These are phyloP conservation scores for Alternaria burnsii DNA, from an alignment of 2,329 filamentous ascomycete species.

Conservation along the genomic window DNA sequence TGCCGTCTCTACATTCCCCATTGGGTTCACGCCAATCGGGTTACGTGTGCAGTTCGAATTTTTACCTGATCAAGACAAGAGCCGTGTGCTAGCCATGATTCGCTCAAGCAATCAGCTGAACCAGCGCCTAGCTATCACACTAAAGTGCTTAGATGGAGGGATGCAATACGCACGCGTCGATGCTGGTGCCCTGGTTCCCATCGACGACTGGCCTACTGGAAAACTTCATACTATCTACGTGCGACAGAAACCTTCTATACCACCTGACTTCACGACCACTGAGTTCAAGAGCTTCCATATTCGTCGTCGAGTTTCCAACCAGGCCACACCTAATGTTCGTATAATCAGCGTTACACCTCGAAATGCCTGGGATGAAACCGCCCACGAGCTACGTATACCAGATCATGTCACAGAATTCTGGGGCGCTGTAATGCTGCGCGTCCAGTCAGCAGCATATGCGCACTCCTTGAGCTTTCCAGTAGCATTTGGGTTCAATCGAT, in stretches of 20 bases:
- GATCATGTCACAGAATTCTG: slow-evolving; percentile 17
- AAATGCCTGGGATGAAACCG: slow-evolving; percentile 22
- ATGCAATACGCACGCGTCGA: slow-evolving; percentile 48
- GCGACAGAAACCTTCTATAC: slow-evolving; percentile 33
- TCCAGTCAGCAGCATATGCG: slow-evolving; percentile 26
- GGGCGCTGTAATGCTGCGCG: slow-evolving; percentile 27
- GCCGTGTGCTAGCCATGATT: slow-evolving; percentile 27
- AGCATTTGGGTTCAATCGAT: slow-evolving; percentile 31
- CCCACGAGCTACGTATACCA: slow-evolving; percentile 29
- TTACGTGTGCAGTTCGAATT: slow-evolving; percentile 36
- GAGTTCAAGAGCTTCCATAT: slow-evolving; percentile 34
- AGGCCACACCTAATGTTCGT: slow-evolving; percentile 25
- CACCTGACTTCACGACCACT: slow-evolving; percentile 29
- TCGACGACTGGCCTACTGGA: slow-evolving; percentile 49
- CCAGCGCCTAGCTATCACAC: slow-evolving; percentile 33
- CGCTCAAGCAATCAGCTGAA: slow-evolving; percentile 33
- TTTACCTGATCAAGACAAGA: slow-evolving; percentile 26
- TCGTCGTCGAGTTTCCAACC: slow-evolving; percentile 25
- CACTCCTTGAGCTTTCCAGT: slow-evolving; percentile 31
- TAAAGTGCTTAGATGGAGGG: slow-evolving; percentile 32
- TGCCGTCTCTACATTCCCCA: slow-evolving; percentile 26
- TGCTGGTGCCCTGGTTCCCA: slow-evolving; percentile 63
- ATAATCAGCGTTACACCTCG: slow-evolving; percentile 29
- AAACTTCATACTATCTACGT: slow-evolving; percentile 35
- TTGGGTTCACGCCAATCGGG: slow-evolving; percentile 32